Base-by-base conservation (phyloP, 805 yeast genomes). In the Candida silvatica region DNA sequence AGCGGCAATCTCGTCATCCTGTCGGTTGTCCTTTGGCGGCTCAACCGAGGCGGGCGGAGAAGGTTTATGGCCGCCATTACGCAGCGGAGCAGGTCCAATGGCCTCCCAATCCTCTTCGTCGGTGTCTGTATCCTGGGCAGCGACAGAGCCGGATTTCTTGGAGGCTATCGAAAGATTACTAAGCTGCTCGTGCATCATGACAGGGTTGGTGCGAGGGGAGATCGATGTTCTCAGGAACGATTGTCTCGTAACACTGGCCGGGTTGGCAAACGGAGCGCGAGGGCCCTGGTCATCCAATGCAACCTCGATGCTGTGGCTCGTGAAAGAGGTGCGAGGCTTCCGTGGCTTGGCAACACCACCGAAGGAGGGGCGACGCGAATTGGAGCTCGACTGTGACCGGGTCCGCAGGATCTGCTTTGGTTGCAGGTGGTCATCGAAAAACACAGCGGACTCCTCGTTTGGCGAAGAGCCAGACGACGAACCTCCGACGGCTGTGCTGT, bases 71-170 rank as follows among this genome's bases (percentile, higher is more conserved):
- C 45, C 45, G n/a, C 43, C 43, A 29, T 45, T 51, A 27, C 54
- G 43, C 20, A 86, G 61, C 29, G 74, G 63, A 26, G 72, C 79
- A 0, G 96, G 87, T 1, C 97, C 97, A 36, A 88, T 80, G 0
- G 86, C 62, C 42, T 78, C 82, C 98, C 98, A 90, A 58, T 90
- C 97, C 58, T 90, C 98, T 52, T 90, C 97, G 56, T 90, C 98
- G 0, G 98, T 90, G 12, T 22, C 24, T 35, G 34, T 29, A 3
- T 41, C 36, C 9, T 30, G 18, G 9, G 20, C 15, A n/a, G 31
- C 22, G 24, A 6, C 15, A 11, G 6, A 6, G 9, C 14, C 5
- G n/a, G 31, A 20, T 11, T 14, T 22, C 19, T 17, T 4, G 27
- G 11, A 33, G 8, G 8, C 15, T 16, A 27, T 35, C 26, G 20